Evolutionary conservation across 306 rosid genomes (phyloP).

Genomic region (Sechiopsis laciniata): DNA sequence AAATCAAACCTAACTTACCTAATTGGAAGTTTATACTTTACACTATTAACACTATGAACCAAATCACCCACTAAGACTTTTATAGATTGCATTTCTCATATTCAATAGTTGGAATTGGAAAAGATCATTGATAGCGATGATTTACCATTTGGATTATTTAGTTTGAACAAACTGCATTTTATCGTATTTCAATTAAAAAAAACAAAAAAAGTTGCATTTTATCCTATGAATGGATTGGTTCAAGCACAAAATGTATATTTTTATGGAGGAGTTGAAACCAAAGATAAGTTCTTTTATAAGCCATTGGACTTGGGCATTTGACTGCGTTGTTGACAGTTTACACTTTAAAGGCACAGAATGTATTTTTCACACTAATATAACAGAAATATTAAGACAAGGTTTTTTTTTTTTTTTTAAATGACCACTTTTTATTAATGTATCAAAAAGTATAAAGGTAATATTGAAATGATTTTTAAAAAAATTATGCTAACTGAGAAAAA

Average conservation of each 20-base stretch:
- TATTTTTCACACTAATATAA: not conserved
- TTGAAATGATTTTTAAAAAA: no score
- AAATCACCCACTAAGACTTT: not conserved
- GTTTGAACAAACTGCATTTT: not conserved
- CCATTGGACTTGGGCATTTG: not conserved
- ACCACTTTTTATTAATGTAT: no score
- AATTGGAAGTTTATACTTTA: conserved; percentile 4
- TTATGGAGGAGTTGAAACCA: no score
- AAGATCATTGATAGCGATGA: not conserved
- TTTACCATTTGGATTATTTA: not conserved
- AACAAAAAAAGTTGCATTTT: no score
- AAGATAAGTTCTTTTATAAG: no score
- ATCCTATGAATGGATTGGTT: not conserved
- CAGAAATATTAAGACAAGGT: not conserved
- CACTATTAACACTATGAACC: not conserved
- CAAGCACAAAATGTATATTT: no score
- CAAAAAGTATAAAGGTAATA: no score
- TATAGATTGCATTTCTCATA: not conserved
- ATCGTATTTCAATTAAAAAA: no score
- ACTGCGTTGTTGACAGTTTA: not conserved
- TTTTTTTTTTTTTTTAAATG: no score
- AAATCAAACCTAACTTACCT: not conserved
- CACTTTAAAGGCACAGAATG: not conserved
- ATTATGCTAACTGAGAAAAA: no score
- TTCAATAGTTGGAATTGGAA: not conserved